These are phyloP conservation scores for Berkeleyomyces basicola DNA, from an alignment of 2,329 filamentous ascomycete species.

Conservation along the genomic window DNA sequence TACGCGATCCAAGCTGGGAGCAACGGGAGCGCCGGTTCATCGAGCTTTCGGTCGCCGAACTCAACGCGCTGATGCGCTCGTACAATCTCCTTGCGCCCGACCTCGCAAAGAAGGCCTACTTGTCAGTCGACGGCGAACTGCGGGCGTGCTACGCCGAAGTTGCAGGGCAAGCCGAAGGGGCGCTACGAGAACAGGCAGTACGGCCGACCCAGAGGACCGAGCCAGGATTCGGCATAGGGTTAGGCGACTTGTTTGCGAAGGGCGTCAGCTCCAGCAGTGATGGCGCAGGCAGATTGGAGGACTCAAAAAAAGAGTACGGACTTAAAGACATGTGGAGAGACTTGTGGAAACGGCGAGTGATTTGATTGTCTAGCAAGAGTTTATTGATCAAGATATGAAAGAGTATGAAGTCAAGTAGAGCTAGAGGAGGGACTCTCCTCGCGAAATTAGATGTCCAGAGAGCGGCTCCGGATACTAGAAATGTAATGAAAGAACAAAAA, in stretches of 20 bases:
- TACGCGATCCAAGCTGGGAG: conserved; percentile 68
- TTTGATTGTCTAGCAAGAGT: neutral
- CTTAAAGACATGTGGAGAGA: conserved; percentile 83
- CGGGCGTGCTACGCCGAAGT: conserved; percentile 70
- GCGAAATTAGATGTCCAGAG: neutral
- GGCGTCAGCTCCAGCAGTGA: conserved; percentile 21
- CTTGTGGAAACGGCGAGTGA: conserved; percentile 33
- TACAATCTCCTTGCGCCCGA: conserved; percentile 94
- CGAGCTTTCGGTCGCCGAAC: conserved; percentile 53
- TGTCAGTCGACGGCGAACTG: conserved; percentile 67
- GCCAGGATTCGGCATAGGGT: conserved; percentile 16
- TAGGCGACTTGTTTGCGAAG: neutral
- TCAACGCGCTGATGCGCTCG: conserved; percentile 66
- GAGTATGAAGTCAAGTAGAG: neutral
- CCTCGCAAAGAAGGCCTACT: conserved; percentile 85
- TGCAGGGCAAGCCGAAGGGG: conserved; percentile 55
- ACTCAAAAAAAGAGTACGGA: conserved; percentile 60
- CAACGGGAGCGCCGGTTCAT: conserved; percentile 57
- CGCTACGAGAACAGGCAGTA: conserved; percentile 52
- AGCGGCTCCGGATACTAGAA: neutral
- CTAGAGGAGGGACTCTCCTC: neutral
- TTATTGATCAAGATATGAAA: neutral
- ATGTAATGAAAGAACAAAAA: neutral
- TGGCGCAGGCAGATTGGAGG: conserved; percentile 34
- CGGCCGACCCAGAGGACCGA: conserved; percentile 25